Base-by-base conservation (phyloP, 139 green algal genomes). In the Astrephomene gubernaculifera region DNA sequence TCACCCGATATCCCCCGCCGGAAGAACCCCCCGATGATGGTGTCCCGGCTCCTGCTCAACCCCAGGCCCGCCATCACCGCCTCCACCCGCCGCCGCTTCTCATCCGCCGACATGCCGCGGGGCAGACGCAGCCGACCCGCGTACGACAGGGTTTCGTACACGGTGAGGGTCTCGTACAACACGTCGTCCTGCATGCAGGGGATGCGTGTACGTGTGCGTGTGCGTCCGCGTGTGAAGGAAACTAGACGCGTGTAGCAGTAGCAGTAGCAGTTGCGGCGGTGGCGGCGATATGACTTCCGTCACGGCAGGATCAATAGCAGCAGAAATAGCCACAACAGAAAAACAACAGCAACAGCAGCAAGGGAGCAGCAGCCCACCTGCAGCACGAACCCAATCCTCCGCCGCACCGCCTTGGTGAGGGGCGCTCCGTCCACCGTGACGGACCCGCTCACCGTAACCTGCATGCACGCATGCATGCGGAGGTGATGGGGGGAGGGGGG, bases 181-280 rank as follows among this genome's bases (percentile, higher is more conserved):
- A 96, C 81, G 87, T 98, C 95, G 57, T 98, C 95, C 92, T 95
- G 91, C n/a, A n/a, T n/a, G n/a, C n/a, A n/a, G n/a, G n/a, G n/a
- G n/a, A n/a, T n/a, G n/a, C n/a, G n/a, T n/a, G n/a, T n/a, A n/a
- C n/a, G n/a, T n/a, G n/a, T n/a, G n/a, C n/a, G n/a, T n/a, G n/a
- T n/a, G n/a, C n/a, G n/a, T n/a, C n/a, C n/a, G n/a, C n/a, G n/a
- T n/a, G n/a, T n/a, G n/a, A n/a, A n/a, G n/a, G n/a, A n/a, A n/a
- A n/a, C n/a, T n/a, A n/a, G n/a, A n/a, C n/a, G n/a, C n/a, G n/a
- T n/a, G n/a, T n/a, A n/a, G n/a, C n/a, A n/a, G n/a, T n/a, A n/a
- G n/a, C n/a, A n/a, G n/a, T n/a, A n/a, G n/a, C n/a, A n/a, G n/a
- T n/a, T n/a, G n/a, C n/a, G n/a, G n/a, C n/a, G n/a, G n/a, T n/a